Evolutionary conservation across 192 early-diverging fungal genomes (phyloP).

Genomic region (Backusella luteola): DNA sequence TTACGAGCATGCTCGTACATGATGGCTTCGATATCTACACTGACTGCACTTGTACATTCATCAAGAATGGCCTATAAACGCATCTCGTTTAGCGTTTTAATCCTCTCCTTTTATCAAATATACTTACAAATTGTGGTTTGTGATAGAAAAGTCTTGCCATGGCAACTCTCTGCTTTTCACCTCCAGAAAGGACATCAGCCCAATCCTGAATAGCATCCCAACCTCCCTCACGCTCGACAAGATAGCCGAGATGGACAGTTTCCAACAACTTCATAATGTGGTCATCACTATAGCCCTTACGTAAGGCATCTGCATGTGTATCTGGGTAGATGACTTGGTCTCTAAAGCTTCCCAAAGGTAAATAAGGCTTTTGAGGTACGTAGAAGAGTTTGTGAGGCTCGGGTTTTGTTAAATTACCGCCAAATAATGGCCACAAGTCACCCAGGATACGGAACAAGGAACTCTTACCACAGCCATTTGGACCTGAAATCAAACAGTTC

Average conservation of each 20-base stretch:
- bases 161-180: constrained; percentile 76
- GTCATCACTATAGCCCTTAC: constrained; percentile 61
- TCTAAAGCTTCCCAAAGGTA: constrained; percentile 74
- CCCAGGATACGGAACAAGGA: constrained; percentile 66
- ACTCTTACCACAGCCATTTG: constrained; percentile 62
- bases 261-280: constrained; percentile 63
- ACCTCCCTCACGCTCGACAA: constrained; percentile 73
- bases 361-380: constrained; percentile 86
- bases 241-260: constrained; percentile 65
- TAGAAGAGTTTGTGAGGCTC: constrained; percentile 70
- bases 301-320: constrained; percentile 60
- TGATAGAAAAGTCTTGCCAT: constrained; percentile 90
- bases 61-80: constrained; percentile 56
- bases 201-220: constrained; percentile 73
- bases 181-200: constrained; percentile 79
- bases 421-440: constrained; percentile 63
- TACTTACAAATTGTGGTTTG: constrained; percentile 68
- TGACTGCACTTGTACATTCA: constrained; percentile 81
- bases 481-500: constrained; percentile 71
- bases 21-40: constrained; percentile 76
- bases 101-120: background rate
- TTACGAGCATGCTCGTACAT: constrained; percentile 63
- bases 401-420: constrained; percentile 57
- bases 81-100: background rate
- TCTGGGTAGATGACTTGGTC: constrained; percentile 88